Evolutionary conservation across 495 filamentous ascomycete genomes (phyloP).

Genomic region (Astrothelium macrocarpum): DNA sequence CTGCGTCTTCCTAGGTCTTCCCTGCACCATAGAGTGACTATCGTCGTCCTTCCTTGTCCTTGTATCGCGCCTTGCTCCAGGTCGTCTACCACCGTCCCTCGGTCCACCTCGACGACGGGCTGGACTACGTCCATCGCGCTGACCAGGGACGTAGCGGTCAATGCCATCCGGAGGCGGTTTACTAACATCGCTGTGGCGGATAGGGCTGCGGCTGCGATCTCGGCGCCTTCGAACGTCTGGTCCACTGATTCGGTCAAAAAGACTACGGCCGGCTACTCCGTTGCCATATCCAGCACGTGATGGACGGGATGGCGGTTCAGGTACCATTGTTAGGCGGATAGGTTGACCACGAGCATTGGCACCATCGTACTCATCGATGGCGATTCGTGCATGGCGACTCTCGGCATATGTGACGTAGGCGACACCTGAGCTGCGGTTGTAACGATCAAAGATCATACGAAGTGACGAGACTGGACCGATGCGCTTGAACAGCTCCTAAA

Average conservation of each 20-base stretch:
- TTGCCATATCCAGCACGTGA: conserved; percentile 49
- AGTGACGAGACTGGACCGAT: conserved; percentile 66
- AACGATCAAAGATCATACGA: conserved; percentile 74
- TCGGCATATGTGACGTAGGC: conserved; percentile 75
- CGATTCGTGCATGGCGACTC: conserved; percentile 56
- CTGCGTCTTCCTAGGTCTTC: conserved; percentile 74
- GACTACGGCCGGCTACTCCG: conserved; percentile 45
- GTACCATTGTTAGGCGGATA: conserved; percentile 66
- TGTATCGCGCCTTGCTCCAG: conserved; percentile 28
- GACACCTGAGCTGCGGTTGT: conserved; percentile 78
- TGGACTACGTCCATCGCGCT: conserved; percentile 41
- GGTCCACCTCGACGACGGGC: conserved; percentile 36
- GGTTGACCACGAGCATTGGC: conserved; percentile 87
- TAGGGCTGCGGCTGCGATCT: conserved; percentile 38
- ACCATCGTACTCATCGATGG: conserved; percentile 74
- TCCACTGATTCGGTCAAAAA: conserved; percentile 65
- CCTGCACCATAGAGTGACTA: conserved; percentile 32
- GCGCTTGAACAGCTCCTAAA: conserved; percentile 67
- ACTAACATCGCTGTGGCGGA: conserved; percentile 52
- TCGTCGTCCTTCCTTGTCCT: conserved; percentile 21
- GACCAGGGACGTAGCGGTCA: conserved; percentile 74
- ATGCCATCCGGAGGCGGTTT: conserved; percentile 61
- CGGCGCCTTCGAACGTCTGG: conserved; percentile 30
- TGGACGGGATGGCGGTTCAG: conserved; percentile 36
- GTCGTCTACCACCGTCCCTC: conserved; percentile 43